Evolutionary conservation across 192 early-diverging fungal species (phyloP), one percentile per base, ranked within the genome.

Genomic region (Spizellomyces punctatus): DNA sequence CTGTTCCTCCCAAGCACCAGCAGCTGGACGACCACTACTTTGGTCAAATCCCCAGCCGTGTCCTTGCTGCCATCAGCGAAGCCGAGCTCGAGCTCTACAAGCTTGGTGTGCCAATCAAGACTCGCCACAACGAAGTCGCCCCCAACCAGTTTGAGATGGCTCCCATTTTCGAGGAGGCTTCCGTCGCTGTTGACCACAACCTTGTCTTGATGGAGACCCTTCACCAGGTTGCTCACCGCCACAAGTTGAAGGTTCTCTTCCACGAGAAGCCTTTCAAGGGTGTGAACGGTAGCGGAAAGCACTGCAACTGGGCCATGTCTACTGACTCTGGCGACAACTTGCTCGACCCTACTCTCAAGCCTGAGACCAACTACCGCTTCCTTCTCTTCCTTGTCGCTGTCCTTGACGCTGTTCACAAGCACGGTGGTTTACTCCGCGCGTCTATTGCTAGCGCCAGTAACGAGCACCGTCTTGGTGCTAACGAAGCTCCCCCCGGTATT

Each of bases 21-120:
- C 97, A 99, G 86, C 86, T 99, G 72, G 97, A 99, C 80, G 97
- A 99, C 82, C 97, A 99, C 85, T 99, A 99, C 90, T 99, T 99
- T 86, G 97, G 97, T 47, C 91, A 91, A 71, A 95, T 99, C 65
- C 97, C 97, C 58, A 87, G 91, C 64, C 91, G 93, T 75, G 94
- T 98, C 41, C 84, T 99, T 76, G 89, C 92, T 59, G 83, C 89
- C 69, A 94, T 99, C 79, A 92, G 91, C 75, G 97, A 99, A 84
- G 78, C 89, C 66, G 97, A 99, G 81, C 86, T 96, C 55, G 97
- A 99, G 85, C 89, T 95, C 66, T 90, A 90, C 82, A 88, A 89
- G 65, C 89, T 99, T 64, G 97, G 97, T 80, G 94, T 96, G 22
- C 97, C 97, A 56, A 85, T 99, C 85, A 99, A 99, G 92, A 99